Percentiles rank a stretch among this genome's conserved stretches.
Evolutionary conservation across 768 basidiomycete species (phyloP).

Genomic region (Pholiota molesta): DNA sequence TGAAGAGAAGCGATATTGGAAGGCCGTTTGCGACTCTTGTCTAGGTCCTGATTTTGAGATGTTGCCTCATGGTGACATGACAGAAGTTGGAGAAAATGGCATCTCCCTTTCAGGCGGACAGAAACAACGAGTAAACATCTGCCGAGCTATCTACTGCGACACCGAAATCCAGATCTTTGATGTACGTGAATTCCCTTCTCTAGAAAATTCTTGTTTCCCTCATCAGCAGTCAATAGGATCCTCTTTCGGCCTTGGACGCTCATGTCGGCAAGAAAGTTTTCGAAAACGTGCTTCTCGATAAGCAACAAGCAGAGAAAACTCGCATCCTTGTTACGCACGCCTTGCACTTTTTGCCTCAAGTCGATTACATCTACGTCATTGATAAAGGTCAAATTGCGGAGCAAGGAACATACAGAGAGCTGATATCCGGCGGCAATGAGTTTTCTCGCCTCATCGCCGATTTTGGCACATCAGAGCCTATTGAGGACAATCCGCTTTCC

Average conservation of each 20-base stretch:
- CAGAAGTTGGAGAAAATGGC: constrained; percentile 65
- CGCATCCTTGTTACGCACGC: constrained; percentile 91
- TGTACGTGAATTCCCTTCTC: constrained; percentile 27
- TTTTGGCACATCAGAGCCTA: constrained; percentile 61
- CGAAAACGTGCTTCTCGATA: constrained; percentile 74
- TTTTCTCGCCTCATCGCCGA: constrained; percentile 78
- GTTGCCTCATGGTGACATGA: constrained; percentile 76
- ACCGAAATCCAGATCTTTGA: constrained; percentile 90
- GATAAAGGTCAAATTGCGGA: constrained; percentile 79
- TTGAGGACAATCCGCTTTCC: constrained; percentile 51
- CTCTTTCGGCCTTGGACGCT: constrained; percentile 89
- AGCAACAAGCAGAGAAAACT: constrained; percentile 65
- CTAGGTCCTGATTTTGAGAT: constrained; percentile 81
- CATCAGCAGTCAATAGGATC: constrained; percentile 50
- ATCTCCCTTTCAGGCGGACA: constrained; percentile 87
- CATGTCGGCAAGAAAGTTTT: constrained; percentile 90
- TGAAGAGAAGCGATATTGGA: constrained; percentile 83
- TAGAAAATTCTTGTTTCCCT: neutral
- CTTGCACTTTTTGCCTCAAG: constrained; percentile 85
- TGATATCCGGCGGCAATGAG: constrained; percentile 63
- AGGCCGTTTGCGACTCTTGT: constrained; percentile 75
- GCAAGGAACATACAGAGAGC: constrained; percentile 74
- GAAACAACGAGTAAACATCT: constrained; percentile 82
- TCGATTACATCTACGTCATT: constrained; percentile 85
- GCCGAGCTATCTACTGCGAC: constrained; percentile 84